Evolutionary conservation across 176 grass and related monocot species (phyloP), one percentile per base, ranked within the genome.

Genomic region (Oryza meridionalis): DNA sequence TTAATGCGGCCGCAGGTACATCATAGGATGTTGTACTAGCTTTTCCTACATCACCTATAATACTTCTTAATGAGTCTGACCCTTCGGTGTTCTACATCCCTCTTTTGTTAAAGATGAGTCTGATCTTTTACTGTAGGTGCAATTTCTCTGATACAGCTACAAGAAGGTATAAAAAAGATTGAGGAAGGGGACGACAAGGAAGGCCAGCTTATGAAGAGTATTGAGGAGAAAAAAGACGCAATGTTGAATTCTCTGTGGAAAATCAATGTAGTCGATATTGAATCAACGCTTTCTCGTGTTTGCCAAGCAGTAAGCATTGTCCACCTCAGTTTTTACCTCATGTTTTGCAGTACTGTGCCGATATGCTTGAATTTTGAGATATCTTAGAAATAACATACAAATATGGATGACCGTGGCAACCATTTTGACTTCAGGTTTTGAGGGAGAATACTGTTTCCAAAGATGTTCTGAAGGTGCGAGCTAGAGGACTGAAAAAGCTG

Each of bases 261-360:
- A 91, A 98, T 98, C 81, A 98, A 94, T 75, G 95, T 98, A 11
- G 90, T 98, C 32, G 92, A 98, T 84, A 94, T 98, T 38, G 95
- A 98, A 45, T 76, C 78, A 80, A 94, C 95, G 0, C 87, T 98
- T 72, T 84, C 90, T 46, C 92, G 80, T 67, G 90, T 98, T 51
- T 98, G 92, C 81, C 89, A 88, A 98, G 92, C 88, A 50, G 95
- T 97, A 97, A 88, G 88, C 63, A 74, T 19, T 85, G 29, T 10
- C 10, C 40, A 73, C 32, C 16, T 45, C 15, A 72, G 58, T 55
- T 69, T 44, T 13, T 81, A 31, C 27, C n/a, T 71, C 2, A 49
- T 38, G 13, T 61, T 62, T 72, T 72, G 24, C 10, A 73, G 16
- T 63, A 61, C 3, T 26, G 58, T 83, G 45, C 45, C 67, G 14